Conservation (phyloP, 176 grass and related monocot genomes). For the Triticum timopheevii region DNA sequence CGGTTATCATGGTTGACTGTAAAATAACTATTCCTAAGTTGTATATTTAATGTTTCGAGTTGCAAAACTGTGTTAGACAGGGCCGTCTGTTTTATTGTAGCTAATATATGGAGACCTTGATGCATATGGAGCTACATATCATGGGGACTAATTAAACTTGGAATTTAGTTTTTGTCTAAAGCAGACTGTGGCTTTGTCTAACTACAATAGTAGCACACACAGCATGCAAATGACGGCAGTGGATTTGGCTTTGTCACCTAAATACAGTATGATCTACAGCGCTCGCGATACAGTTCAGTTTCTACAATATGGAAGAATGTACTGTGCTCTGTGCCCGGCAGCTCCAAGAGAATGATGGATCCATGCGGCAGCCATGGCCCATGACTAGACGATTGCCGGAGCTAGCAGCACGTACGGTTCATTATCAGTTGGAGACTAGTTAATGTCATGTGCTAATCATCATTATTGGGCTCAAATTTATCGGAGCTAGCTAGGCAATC, state of each 20-base stretch:
- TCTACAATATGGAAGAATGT: neutral
- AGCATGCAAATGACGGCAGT: neutral
- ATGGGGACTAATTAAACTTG: no score
- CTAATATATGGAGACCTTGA: no score
- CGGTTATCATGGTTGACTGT: neutral
- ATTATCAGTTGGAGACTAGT: constrained; percentile 45
- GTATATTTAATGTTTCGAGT: no score
- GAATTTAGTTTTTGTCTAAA: no score
- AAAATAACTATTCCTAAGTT: neutral
- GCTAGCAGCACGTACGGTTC: constrained; percentile 27
- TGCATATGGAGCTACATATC: no score
- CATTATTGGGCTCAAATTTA: constrained; percentile 32
- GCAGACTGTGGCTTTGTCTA: no score
- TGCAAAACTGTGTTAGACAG: no score
- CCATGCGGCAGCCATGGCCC: constrained; percentile 44
- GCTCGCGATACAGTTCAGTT: neutral
- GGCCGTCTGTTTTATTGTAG: no score
- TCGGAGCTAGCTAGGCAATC: neutral
- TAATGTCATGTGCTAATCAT: constrained; percentile 16
- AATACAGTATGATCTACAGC: neutral
- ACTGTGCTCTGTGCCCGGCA: constrained; percentile 12
- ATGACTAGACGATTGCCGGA: constrained; percentile 21
- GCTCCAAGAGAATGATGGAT: constrained; percentile 41
- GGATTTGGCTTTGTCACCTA: neutral
- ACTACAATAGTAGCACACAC: no score